phyloP scores from a whole-genome alignment of 139 green algal genomes.

The Desmodesmus armatus region DNA sequence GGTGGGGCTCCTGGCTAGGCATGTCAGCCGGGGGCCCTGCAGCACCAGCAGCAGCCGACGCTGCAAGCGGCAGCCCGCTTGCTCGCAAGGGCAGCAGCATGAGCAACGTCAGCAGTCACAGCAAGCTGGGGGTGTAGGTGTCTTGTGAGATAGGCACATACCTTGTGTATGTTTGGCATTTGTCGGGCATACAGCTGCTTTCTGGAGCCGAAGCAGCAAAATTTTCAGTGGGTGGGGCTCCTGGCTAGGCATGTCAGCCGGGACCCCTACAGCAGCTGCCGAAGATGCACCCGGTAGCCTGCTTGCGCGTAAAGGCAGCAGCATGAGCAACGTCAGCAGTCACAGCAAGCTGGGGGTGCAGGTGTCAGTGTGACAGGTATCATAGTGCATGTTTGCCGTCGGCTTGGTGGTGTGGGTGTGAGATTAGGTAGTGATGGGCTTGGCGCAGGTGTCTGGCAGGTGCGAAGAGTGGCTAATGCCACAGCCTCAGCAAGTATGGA shows the following conservation, averaged over 20 bases:
- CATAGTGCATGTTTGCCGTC: no score
- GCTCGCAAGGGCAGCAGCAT: slow-evolving; percentile 10
- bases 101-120: not conserved
- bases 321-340: not conserved
- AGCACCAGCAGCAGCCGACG: not conserved
- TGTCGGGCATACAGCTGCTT: slow-evolving; percentile 52
- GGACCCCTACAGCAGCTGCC: not conserved
- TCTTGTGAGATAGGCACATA: no score
- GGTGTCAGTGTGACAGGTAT: no score
- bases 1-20: slow-evolving; percentile 42
- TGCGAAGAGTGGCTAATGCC: no score
- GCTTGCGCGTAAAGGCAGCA: no score
- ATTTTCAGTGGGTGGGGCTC: slow-evolving; percentile 42
- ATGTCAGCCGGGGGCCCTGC: no score
- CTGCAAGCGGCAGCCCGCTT: not conserved
- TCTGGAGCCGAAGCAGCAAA: slow-evolving; percentile 52
- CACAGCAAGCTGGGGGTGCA: not conserved
- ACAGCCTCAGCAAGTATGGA: no score
- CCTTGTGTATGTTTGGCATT: no score
- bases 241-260: slow-evolving; percentile 45
- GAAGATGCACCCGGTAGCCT: not conserved
- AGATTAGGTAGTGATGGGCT: no score
- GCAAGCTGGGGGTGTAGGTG: not conserved
- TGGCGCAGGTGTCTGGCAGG: no score
- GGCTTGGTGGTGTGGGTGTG: no score